phyloP scores from a whole-genome alignment of 306 rosid species.

The Trifolium fragiferum region DNA sequence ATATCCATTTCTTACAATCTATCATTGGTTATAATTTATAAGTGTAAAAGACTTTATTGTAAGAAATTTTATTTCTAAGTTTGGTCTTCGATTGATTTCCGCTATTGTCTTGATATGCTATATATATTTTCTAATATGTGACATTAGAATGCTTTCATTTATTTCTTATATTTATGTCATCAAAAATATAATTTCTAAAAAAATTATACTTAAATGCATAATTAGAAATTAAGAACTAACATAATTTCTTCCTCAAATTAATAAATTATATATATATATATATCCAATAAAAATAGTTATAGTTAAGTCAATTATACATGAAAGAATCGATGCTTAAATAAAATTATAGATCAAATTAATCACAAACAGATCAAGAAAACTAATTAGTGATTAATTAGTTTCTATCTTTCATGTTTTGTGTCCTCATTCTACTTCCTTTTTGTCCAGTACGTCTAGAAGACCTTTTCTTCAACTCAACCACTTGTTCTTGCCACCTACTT shows the following conservation, averaged over 20 bases:
- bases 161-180: no score
- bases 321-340: conserved; percentile 28
- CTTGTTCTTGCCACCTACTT: conserved; percentile 50
- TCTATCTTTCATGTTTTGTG: conserved; percentile 38
- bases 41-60: background rate
- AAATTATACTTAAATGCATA: no score
- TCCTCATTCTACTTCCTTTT: conserved; percentile 53
- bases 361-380: background rate
- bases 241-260: background rate
- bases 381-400: background rate
- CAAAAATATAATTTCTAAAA: no score
- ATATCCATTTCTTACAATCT: no score
- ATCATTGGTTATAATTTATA: no score
- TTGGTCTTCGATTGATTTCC: no score
- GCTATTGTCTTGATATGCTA: no score
- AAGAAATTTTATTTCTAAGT: no score
- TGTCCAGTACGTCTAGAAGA: conserved; percentile 50
- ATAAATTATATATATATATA: background rate
- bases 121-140: no score
- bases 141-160: no score
- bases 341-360: background rate
- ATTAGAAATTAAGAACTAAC: no score
- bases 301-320: conserved; percentile 7
- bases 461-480: conserved; percentile 58
- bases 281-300: background rate